These are phyloP conservation scores for Salix dunnii DNA, from an alignment of 345 rosid species.

Conservation along the genomic window DNA sequence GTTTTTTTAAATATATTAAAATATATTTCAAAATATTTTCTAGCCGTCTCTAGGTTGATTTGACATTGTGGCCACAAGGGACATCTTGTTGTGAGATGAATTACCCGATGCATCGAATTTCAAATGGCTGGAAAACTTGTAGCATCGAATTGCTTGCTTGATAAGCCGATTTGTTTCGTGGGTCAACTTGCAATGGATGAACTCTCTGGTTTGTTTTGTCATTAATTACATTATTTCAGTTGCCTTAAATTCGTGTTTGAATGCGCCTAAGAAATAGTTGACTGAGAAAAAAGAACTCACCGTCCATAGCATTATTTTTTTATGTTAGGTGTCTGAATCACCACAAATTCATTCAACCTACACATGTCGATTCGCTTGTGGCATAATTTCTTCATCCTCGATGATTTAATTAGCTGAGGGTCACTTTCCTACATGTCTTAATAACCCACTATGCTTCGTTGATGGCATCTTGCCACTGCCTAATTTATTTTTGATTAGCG, in stretches of 20 bases:
- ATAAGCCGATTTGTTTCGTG: background rate
- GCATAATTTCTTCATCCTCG: background rate
- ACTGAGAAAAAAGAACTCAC: no score
- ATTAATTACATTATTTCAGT: no score
- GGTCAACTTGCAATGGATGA: background rate
- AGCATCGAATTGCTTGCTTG: background rate
- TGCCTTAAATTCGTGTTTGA: background rate
- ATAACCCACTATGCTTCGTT: background rate
- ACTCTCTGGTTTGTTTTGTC: background rate
- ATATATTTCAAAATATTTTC: no score
- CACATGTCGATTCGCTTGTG: background rate
- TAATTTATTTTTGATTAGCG: no score
- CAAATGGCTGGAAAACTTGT: background rate
- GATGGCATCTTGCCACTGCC: background rate
- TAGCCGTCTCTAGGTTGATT: no score
- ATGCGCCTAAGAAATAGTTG: no score
- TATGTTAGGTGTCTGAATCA: background rate
- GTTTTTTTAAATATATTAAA: no score
- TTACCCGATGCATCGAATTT: background rate
- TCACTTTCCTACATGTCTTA: background rate
- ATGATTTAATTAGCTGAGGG: background rate
- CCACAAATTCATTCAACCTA: background rate
- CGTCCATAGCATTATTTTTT: no score
- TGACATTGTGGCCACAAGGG: background rate
- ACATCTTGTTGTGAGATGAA: background rate